phyloP scores from a whole-genome alignment of 139 green algal species.

The Chloropicon primus region DNA sequence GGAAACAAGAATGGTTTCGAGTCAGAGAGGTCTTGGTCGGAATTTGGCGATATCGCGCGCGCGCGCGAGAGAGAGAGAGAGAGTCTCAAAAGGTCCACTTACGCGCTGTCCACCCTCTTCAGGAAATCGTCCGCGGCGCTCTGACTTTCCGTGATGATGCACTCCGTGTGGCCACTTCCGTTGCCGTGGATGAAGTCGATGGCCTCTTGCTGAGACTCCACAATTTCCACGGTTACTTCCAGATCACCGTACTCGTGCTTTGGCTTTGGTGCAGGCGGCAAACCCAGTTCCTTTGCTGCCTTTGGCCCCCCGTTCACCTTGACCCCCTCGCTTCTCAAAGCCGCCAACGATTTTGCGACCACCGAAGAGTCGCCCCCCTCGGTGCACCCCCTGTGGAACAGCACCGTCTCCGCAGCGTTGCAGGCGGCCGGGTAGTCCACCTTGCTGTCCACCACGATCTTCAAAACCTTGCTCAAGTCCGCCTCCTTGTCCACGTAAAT shows the following conservation, averaged over 20 bases:
- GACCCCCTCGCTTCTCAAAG: conserved; percentile 22
- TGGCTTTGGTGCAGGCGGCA: conserved; percentile 9
- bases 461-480: conserved; percentile 38
- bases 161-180: conserved; percentile 73
- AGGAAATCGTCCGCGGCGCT: conserved; percentile 63
- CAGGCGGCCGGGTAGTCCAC: conserved; percentile 95
- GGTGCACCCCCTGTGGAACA: conserved; percentile 46
- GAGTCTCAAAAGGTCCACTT: too few species aligned
- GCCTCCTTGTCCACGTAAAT: conserved; percentile 76
- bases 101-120: conserved; percentile 54
- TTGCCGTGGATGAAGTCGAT: conserved; percentile 86
- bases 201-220: conserved; percentile 54
- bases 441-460: conserved; percentile 75
- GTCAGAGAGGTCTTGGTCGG: too few species aligned
- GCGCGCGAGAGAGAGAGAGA: too few species aligned
- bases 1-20: too few species aligned
- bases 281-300: conserved; percentile 11
- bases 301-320: conserved; percentile 36
- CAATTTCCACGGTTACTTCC: conserved; percentile 75
- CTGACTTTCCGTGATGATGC: conserved; percentile 52
- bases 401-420: conserved; percentile 92
- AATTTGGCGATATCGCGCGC: too few species aligned
- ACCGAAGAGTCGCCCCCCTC: not conserved
- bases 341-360: not conserved
- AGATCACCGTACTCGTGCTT: conserved; percentile 76